phyloP scores from a whole-genome alignment of 768 basidiomycete genomes.

The Saitozyma podzolica region DNA sequence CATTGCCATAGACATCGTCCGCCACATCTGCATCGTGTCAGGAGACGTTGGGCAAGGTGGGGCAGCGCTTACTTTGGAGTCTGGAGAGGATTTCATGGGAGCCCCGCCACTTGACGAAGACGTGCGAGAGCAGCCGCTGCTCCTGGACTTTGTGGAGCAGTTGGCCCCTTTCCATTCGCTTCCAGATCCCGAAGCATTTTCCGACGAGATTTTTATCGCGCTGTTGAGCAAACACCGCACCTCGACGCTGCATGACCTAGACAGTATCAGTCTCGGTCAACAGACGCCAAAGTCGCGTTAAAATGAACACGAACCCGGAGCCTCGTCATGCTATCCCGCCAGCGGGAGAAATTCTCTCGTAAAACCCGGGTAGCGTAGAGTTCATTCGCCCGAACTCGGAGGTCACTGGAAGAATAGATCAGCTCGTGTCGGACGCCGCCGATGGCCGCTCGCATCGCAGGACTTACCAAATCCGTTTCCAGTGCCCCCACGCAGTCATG shows the following conservation, averaged over 20 bases:
- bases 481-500: slow-evolving; percentile 7
- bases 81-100: not conserved
- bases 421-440: too few species aligned
- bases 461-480: slow-evolving; percentile 9
- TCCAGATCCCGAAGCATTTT: slow-evolving; percentile 8
- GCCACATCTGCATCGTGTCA: too few species aligned
- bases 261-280: not conserved
- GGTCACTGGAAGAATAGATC: too few species aligned
- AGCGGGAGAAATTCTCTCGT: too few species aligned
- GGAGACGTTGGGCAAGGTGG: too few species aligned
- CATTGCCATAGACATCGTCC: too few species aligned
- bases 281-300: too few species aligned
- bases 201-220: slow-evolving; percentile 2
- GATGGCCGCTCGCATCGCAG: too few species aligned
- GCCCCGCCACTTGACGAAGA: slow-evolving; percentile 1
- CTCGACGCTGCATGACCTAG: slow-evolving; percentile 1
- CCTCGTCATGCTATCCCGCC: too few species aligned
- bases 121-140: slow-evolving; percentile 1
- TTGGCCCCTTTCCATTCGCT: slow-evolving; percentile 5
- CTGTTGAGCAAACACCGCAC: slow-evolving; percentile 1
- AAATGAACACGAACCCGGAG: too few species aligned
- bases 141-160: slow-evolving; percentile 7
- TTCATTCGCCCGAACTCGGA: too few species aligned
- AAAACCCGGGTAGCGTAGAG: too few species aligned
- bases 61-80: slow-evolving; percentile 1